These are phyloP conservation scores for Cercospora sp. DNA, from an alignment of 2,329 filamentous ascomycete genomes.

Conservation along the genomic window DNA sequence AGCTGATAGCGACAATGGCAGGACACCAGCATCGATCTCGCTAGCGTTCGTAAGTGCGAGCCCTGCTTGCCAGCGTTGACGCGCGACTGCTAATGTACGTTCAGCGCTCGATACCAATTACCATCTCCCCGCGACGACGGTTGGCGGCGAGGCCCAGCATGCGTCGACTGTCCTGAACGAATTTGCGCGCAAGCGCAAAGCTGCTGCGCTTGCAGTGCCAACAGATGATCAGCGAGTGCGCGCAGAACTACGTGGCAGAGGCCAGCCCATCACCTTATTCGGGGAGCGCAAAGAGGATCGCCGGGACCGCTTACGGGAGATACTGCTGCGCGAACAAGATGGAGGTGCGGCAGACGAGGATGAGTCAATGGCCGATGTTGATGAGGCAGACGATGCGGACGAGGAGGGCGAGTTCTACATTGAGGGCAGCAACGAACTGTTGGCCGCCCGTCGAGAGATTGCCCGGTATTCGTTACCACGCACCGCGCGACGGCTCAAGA, in stretches of 20 bases:
- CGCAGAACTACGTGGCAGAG: constrained; percentile 75
- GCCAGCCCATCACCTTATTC: constrained; percentile 93
- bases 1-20: constrained; percentile 39
- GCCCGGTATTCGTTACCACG: constrained; percentile 81
- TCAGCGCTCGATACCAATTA: constrained; percentile 78
- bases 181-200: constrained; percentile 86
- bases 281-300: constrained; percentile 85
- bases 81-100: constrained; percentile 12
- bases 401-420: constrained; percentile 96
- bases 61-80: background rate
- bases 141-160: constrained; percentile 74
- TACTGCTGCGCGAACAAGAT: constrained; percentile 69
- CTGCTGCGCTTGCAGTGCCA: constrained; percentile 84
- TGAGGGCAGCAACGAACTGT: constrained; percentile 70
- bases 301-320: constrained; percentile 79
- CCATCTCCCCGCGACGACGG: constrained; percentile 66
- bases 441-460: constrained; percentile 76
- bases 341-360: constrained; percentile 53
- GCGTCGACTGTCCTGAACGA: constrained; percentile 83
- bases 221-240: constrained; percentile 91
- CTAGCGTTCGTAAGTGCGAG: constrained; percentile 60
- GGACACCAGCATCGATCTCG: constrained; percentile 62
- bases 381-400: constrained; percentile 63
- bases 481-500: constrained; percentile 72
- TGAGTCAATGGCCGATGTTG: constrained; percentile 63